Base-by-base conservation (phyloP, 192 early-diverging fungal genomes). In the Haplosporangium gracile region DNA sequence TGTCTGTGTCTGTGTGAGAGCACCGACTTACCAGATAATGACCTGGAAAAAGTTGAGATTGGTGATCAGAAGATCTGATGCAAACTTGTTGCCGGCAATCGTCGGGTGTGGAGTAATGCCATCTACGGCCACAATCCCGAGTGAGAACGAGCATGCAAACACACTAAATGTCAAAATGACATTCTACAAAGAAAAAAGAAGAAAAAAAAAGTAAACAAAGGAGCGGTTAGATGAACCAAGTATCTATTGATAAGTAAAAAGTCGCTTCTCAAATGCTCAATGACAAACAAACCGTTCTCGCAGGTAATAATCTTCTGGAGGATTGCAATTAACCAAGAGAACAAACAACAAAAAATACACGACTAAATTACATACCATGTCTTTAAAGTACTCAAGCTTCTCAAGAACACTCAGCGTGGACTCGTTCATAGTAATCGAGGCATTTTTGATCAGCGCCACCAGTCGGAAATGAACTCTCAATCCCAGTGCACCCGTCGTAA, bases 1-100 rank as follows among this genome's bases (percentile, higher is more conserved):
- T n/a, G n/a, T n/a, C n/a, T n/a, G n/a, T 20, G 18, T 22, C 5
- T 51, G 18, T 22, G 20, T 51, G 49, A 51, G 49, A 18, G 18
- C 20, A 22, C 49, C 49, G 15, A 72, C 79, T 81, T 78, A 86
- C 84, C 84, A 86, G 36, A 86, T 81, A 49, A 86, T 80, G 51
- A 86, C 77, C 26, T 77, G 75, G 53, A 86, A 86, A 81, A 86
- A 86, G 72, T 86, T 86, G 72, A 86, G 79, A 32, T 86, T 80
- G 20, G 84, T 74, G 76, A 86, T 86, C 47, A 86, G 79, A 16
- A 86, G 36, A 78, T 86, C 84, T 2, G 84, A 86, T 7, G 79
- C 84, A 53, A 86, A 78, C 72, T 86, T 86, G 63, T 86, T 77
- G 2, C 20, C 38, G 10, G 79, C 79, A 42, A 86, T 79, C 24